Evolutionary conservation across 2,329 filamentous ascomycete genomes (phyloP), one percentile per base, ranked within the genome.

Genomic region (Colletotrichum lindemuthianum): DNA sequence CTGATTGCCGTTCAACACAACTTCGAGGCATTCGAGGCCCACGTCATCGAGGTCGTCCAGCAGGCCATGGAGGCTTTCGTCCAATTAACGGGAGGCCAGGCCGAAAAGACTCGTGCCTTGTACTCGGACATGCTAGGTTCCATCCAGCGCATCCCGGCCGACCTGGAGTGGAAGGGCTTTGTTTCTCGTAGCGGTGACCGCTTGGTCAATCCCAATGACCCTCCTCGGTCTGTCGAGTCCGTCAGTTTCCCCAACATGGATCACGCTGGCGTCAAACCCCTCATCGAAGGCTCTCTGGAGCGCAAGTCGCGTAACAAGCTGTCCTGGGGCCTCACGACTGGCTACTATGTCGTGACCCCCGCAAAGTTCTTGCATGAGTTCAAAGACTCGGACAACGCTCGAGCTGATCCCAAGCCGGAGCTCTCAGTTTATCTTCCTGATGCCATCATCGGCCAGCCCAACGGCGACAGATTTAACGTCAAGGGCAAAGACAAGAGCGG

Each of bases 111-210:
- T 40, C 90, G 91, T 67, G 86, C 88, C 51, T 88, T 97, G 72
- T 96, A 97, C 76, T 85, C 86, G 54, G 93, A 97, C 75, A 95
- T 98, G 78, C 85, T 96, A 36, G 86, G 84, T 66, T 89, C 88
- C 10, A 84, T 90, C 4, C 92, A 97, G 79, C 87, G 87, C 51
- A 88, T 99, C 50, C 90, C 92, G 1, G 84, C 86, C 7, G 91
- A 97, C 74, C 95, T 96, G 70, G 96, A 99, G 79, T 99, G 95
- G 95, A 88, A 90, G 66, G 89, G 90, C 70, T 99, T 99, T 80
- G 80, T 88, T 54, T 78, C 86, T 69, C 90, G 93, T 71, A 91
- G 90, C 75, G 81, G 84, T 68, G 84, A 89, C 68, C 81, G 90
- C 8, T 86, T 99, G 34, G 90, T 97, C 71, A 89, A 97, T 77